Evolutionary conservation across 2,329 filamentous ascomycete species (phyloP), one percentile per base, ranked within the genome.

Genomic region (Fusarium sp.): DNA sequence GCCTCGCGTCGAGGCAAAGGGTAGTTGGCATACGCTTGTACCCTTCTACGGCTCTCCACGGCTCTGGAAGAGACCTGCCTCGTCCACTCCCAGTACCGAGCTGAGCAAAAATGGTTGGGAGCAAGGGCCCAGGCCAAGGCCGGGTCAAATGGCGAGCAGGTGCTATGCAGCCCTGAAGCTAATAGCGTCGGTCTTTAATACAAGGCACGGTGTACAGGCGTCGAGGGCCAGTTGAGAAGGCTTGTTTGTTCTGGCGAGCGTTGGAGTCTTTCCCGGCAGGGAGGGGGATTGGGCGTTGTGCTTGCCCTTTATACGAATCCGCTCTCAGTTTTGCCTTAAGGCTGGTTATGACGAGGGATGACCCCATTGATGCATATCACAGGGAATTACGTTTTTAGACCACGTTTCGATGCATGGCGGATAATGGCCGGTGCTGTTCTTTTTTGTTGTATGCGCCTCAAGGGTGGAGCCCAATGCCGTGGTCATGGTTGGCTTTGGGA

Each of bases 331-430:
- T 72, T 72, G 73, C 69, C 72, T 67, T 65, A 60, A 72, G 66
- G 71, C 68, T 63, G 67, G 66, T 74, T 72, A 65, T 67, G 71
- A 72, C 59, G 58, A 70, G 64, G 72, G 71, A 75, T 75, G 71
- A 75, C 74, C 74, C 70, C 74, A 73, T 78, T 77, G 78, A 77
- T 78, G 78, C 77, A 79, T 76, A 78, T 76, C 76, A 74, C 73
- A 72, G 76, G 75, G 78, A 76, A 79, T 77, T 70, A 76, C 75
- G 73, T 81, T 82, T 76, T 81, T 83, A 84, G 84, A 85, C 81
- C 81, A 83, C 76, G 80, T 82, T 80, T 82, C 79, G 79, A 78
- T 84, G 83, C 84, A 85, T 84, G 82, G 83, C 80, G 80, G 79
- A 82, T 75, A 80, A 83, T 81, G 82, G 81, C 82, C 81, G 73